phyloP scores from a whole-genome alignment of 2,329 filamentous ascomycete species.

The Penicillium decumbens region DNA sequence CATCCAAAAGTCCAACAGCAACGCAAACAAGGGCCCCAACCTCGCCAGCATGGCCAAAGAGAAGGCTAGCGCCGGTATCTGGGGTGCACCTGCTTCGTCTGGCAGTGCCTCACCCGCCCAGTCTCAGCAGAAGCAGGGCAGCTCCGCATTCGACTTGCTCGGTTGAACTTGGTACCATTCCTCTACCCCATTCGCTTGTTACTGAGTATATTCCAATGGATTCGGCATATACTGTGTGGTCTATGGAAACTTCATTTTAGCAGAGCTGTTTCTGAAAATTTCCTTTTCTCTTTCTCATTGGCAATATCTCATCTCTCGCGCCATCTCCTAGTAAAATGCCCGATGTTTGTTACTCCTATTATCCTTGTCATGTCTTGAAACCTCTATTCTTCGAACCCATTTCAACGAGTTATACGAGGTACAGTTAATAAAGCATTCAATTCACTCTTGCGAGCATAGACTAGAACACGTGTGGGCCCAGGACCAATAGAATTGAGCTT shows the following conservation, averaged over 20 bases:
- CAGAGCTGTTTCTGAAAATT: conserved; percentile 14
- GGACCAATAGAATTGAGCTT: too few species aligned
- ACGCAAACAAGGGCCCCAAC: conserved; percentile 63
- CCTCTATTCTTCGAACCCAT: background rate
- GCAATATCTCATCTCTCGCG: background rate
- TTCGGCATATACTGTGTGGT: background rate
- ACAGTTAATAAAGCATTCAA: background rate
- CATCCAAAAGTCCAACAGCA: conserved; percentile 66
- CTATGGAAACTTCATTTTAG: conserved; percentile 4
- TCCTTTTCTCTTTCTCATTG: background rate
- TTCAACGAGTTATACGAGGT: background rate
- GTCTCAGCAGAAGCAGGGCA: conserved; percentile 26
- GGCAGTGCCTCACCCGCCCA: conserved; percentile 49
- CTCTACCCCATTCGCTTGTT: background rate
- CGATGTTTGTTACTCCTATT: background rate
- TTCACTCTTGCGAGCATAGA: background rate
- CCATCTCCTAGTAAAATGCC: background rate
- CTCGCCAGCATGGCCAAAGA: conserved; percentile 96
- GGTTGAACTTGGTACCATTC: conserved; percentile 26
- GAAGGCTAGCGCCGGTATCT: conserved; percentile 90
- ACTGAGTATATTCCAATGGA: background rate
- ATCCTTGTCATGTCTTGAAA: background rate
- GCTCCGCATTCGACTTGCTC: conserved; percentile 39
- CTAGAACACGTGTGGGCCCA: too few species aligned
- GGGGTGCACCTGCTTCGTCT: conserved; percentile 67